Percentiles rank a stretch among this genome's conserved stretches.
Evolutionary conservation across 352 stramenopile genomes (phyloP).

Genomic region (Phytophthora melonis): DNA sequence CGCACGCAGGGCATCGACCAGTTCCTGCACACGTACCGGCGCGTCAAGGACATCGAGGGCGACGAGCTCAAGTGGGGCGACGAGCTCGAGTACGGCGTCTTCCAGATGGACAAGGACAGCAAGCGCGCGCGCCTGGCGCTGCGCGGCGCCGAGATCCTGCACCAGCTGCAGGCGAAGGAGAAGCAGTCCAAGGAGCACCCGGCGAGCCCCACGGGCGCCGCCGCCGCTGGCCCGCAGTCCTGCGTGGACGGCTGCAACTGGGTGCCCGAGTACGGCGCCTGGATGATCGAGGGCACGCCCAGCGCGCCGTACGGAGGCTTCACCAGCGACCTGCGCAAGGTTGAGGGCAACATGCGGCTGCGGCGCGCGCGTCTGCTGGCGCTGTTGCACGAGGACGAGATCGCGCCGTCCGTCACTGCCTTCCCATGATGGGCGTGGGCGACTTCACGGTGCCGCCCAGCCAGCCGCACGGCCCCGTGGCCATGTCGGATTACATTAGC

Average conservation of each 20-base stretch:
- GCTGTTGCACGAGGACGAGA: conserved; percentile 95
- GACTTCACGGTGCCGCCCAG: conserved; percentile 90
- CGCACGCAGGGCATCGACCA: conserved; percentile 96
- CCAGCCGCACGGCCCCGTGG: conserved; percentile 76
- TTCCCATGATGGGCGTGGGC: conserved; percentile 97
- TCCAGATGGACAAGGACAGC: conserved; percentile 91
- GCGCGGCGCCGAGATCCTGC: conserved; percentile 95
- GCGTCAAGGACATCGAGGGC: conserved; percentile 95
- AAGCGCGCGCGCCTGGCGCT: conserved; percentile 93
- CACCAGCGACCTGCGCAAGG: conserved; percentile 94
- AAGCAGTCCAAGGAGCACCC: conserved; percentile 49
- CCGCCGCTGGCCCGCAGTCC: conserved; percentile 4
- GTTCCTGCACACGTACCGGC: conserved; percentile 97
- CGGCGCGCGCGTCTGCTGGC: conserved; percentile 95
- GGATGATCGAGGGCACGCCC: conserved; percentile 99
- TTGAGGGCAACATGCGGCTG: conserved; percentile 98
- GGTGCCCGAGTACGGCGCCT: conserved; percentile 99
- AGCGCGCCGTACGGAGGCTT: conserved; percentile 95
- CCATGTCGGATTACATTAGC: conserved; percentile 97
- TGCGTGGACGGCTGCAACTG: conserved; percentile 95
- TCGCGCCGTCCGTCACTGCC: conserved; percentile 95
- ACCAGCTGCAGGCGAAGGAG: conserved; percentile 94
- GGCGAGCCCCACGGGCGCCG: conserved; percentile 5
- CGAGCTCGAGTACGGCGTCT: conserved; percentile 99
- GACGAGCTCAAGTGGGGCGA: conserved; percentile 98